Base-by-base conservation (phyloP, 495 filamentous ascomycete genomes). In the Aspergillus steynii region DNA sequence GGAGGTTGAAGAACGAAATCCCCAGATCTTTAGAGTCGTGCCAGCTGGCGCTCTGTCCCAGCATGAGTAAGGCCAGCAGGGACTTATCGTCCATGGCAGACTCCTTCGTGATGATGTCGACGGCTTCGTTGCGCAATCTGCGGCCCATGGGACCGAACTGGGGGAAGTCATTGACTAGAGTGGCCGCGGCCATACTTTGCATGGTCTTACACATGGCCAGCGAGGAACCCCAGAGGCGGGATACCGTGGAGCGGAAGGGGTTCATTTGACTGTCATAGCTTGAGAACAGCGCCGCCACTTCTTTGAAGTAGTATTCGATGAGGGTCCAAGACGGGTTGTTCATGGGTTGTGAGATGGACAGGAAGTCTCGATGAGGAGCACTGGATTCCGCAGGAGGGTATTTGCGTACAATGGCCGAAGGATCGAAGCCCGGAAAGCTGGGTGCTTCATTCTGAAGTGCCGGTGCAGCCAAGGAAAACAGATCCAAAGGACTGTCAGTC, bases 101-200 rank as follows among this genome's bases (percentile, higher is more conserved):
- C 47, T 83, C 80, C 6, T 73, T 72, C n/a, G 76, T 75, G 6
- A 84, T 77, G 28, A 79, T 71, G 15, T 78, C 74, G 32, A 82
- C 75, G 15, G 77, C 75, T 59, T 84, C 82, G 51, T 76, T 69
- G 50, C 82, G 82, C 78, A 85, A 78, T 57, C 82, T 78, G 5
- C 77, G 67, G 1, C 83, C 83, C 26, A 84, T 67, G 0, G 73
- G 75, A 4, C 76, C 72, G 66, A 84, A 83, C 14, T 84, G 76
- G 0, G 83, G 83, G 50, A 84, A 84, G 51, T 82, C 82, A 53
- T 83, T 79, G 6, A 83, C 79, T 0, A 86, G 71, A 8, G 80
- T 83, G n/a, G 83, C 83, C 0, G 83, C 83, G 9, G 83, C 82
- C 83, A 86, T 86, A 56, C 82, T 85, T 64, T 85, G 83, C 68